Base-by-base conservation (phyloP, 208 protist genomes). In the Blechomonas ayalai region DNA sequence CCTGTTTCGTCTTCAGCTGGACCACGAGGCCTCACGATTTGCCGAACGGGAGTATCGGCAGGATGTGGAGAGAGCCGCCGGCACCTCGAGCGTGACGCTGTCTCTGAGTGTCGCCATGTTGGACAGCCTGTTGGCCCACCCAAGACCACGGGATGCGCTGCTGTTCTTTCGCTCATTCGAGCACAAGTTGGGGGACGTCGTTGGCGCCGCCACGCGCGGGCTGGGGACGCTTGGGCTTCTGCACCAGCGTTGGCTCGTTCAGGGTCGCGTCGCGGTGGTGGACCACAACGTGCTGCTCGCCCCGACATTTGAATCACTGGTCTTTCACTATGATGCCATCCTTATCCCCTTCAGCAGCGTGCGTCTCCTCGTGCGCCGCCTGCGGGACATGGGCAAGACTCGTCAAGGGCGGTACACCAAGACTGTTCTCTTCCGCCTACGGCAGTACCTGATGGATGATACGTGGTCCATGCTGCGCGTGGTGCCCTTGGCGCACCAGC, bases 241-340 rank as follows among this genome's bases (percentile, higher is more conserved):
- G 12, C 55, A 80, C 19, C 80, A 87, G 57, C 76, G 84, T 13
- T 92, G 84, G 81, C 68, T 90, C 20, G 76, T 87, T 34, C 73
- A 94, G 51, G 85, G 85, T 8, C 78, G 85, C 19, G 79, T 94
- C 2, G 85, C 75, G n/a, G 79, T 94, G 1, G 65, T 90, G 12
- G 85, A 94, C 49, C 85, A 90, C 60, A 89, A 83, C 55, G 73
- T 87, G 1, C 15, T 94, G 10, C 68, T 90, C n/a, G 78, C 69
- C 7, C 67, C 79, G n/a, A 64, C 58, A 16, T 82, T 90, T 26
- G 79, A 86, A 32, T 90, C 81, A 8, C 69, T 94, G 42, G 52
- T 75, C 3, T 26, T 51, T 31, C 85, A 94, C 60, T 94, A 94
- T 61, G 85, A 94, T 63, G 72, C 78, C 4, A 35, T 94, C 16